These are phyloP conservation scores for Tephrocybe sp. DNA, from an alignment of 768 basidiomycete species.

Conservation along the genomic window DNA sequence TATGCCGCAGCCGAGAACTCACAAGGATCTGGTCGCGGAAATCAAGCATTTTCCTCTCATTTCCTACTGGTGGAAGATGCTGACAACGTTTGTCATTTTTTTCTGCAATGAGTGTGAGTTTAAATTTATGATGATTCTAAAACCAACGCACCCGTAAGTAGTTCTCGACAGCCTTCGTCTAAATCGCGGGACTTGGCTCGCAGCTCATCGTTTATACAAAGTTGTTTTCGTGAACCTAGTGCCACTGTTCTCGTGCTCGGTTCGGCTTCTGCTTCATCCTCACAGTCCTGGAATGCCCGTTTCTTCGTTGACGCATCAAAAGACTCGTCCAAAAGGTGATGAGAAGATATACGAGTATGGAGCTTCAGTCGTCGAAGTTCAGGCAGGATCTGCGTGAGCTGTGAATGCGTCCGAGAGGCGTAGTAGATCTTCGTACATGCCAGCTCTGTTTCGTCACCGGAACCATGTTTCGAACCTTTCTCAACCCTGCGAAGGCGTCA, in stretches of 20 bases:
- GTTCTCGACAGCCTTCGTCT: constrained; percentile 86
- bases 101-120: constrained; percentile 33
- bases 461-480: constrained; percentile 24
- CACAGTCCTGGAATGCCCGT: constrained; percentile 27
- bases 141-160: constrained; percentile 58
- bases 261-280: constrained; percentile 18
- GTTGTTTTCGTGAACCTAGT: constrained; percentile 85
- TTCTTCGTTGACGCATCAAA: constrained; percentile 17
- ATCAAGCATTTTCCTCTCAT: constrained; percentile 73
- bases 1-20: constrained; percentile 20
- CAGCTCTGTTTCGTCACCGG: constrained; percentile 40
- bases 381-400: constrained; percentile 86
- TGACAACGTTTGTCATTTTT: constrained; percentile 72
- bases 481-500: constrained; percentile 29
- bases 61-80: constrained; percentile 68
- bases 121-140: not conserved
- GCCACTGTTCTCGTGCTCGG: constrained; percentile 64
- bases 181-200: constrained; percentile 63
- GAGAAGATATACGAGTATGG: constrained; percentile 26
- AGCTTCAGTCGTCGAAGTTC: constrained; percentile 79
- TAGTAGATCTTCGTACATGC: constrained; percentile 87
- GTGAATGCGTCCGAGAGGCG: constrained; percentile 94
- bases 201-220: constrained; percentile 89
- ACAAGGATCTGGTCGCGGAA: constrained; percentile 88
- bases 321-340: constrained; percentile 19